phyloP scores from a whole-genome alignment of 2,329 filamentous ascomycete genomes.

The Fusarium longipes region DNA sequence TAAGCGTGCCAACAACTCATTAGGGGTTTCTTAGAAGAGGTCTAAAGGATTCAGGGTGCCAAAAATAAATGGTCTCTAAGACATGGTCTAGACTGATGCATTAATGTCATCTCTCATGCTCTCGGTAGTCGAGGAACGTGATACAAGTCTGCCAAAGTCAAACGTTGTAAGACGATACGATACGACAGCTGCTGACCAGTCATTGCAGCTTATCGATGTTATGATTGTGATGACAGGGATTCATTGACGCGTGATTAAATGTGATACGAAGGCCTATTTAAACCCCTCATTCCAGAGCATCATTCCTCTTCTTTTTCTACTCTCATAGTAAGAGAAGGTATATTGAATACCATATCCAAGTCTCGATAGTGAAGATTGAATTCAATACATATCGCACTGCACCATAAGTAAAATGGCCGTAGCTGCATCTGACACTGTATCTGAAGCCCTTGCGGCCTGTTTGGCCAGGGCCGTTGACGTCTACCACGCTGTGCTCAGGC shows the following conservation, averaged over 20 bases:
- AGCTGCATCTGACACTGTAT: conserved; percentile 13
- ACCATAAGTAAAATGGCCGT: conserved; percentile 50
- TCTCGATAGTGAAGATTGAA: background rate
- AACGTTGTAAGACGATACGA: conserved; percentile 20
- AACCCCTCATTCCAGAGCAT: conserved; percentile 32
- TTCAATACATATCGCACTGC: conserved; percentile 14
- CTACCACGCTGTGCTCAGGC: conserved; percentile 9
- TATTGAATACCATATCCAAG: background rate
- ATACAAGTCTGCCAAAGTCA: conserved; percentile 1
- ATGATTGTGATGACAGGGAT: conserved; percentile 22
- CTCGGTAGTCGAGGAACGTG: background rate
- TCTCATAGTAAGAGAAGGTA: background rate
- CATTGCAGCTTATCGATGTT: conserved; percentile 8
- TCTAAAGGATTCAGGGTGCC: background rate
- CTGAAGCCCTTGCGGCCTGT: conserved; percentile 32
- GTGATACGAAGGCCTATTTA: conserved; percentile 25
- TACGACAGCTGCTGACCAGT: conserved; percentile 1
- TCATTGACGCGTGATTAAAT: conserved; percentile 13
- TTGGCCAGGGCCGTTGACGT: conserved; percentile 29
- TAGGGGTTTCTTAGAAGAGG: background rate
- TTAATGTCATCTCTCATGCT: background rate
- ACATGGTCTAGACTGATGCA: background rate
- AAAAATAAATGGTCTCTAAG: background rate
- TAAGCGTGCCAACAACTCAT: conserved; percentile 1
- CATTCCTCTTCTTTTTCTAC: conserved; percentile 3